Evolutionary conservation across 139 green algal genomes (phyloP).

Genomic region (Tetraselmis striata): DNA sequence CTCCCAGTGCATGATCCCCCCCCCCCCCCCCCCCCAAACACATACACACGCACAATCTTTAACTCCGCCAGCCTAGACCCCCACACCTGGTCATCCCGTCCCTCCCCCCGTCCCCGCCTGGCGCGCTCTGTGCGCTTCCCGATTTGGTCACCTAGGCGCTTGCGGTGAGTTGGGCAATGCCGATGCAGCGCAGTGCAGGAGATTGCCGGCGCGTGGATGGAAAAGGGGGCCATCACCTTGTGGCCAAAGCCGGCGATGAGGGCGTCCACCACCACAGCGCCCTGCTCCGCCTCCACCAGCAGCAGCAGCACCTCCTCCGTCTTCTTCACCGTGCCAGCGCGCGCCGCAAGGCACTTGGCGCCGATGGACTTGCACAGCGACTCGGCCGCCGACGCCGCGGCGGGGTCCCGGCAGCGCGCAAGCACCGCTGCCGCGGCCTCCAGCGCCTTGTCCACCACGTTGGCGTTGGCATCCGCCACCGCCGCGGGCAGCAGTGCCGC

Average conservation of each 20-base stretch:
- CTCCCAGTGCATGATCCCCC: too few species aligned
- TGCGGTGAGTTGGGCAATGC: too few species aligned
- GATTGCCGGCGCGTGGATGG: too few species aligned
- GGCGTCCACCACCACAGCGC: conserved; percentile 31
- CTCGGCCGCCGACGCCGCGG: conserved; percentile 39
- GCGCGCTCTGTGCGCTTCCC: too few species aligned
- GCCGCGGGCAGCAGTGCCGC: conserved; percentile 73
- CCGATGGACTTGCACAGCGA: conserved; percentile 52
- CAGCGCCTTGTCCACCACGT: conserved; percentile 84
- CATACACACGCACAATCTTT: too few species aligned
- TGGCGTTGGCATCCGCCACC: conserved; percentile 75
- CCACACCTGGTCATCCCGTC: too few species aligned
- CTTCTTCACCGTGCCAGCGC: conserved; percentile 68
- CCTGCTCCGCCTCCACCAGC: conserved; percentile 81
- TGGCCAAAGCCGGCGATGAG: conserved; percentile 60
- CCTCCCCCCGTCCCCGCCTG: too few species aligned
- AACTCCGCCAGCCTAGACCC: too few species aligned
- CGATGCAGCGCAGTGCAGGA: too few species aligned
- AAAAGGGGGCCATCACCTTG: too few species aligned
- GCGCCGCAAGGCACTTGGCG: conserved; percentile 69
- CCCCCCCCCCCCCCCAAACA: too few species aligned
- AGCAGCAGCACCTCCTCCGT: conserved; percentile 58
- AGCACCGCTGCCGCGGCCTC: conserved; percentile 66
- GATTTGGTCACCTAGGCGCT: too few species aligned
- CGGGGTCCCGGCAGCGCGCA: conserved; percentile 40